Base-by-base conservation (phyloP, 768 basidiomycete genomes). In the Brasilioporus rufonigricans region DNA sequence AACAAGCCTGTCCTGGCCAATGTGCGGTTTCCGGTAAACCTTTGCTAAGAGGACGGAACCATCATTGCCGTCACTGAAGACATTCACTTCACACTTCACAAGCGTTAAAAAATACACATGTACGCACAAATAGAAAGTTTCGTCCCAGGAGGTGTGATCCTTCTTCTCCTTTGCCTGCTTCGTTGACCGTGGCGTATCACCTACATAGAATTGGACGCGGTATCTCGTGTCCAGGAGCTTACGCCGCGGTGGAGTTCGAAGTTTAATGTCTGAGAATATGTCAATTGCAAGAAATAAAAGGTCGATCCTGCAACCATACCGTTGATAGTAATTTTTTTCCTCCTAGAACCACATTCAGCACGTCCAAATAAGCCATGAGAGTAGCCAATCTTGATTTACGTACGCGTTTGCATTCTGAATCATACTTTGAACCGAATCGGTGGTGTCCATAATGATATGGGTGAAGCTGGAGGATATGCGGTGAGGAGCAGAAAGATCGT, bases 81-180 rank as follows among this genome's bases (percentile, higher is more conserved):
- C 4, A 40, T 44, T 54, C 50, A 61, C 44, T 29, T 29, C 4
- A 5, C 47, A 65, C 43, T 29, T 24, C 3, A 7, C 13, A 23
- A 4, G 27, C 16, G 9, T 27, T 45, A 46, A 26, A 26, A 2
- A 27, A 47, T 27, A 7, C 26, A 23, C 5, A 19, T 43, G 11
- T 9, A 64, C 61, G 13, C 18, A 63, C 61, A 63, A 63, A 45
- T 53, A 64, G 1, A 63, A 43, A 5, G 8, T 49, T 10, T 63
- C 58, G 27, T 57, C 40, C 61, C 61, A 63, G 31, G 39, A 51
- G 1, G 44, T 39, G 10, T 33, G 3, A 40, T 49, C 49, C 24
- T 48, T 33, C 40, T 36, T 61, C 47, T 64, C 61, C 14, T 45
- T 64, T 26, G 39, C 50, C 0, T 14, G 38, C 26, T 50, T 57